These are phyloP conservation scores for Helenozyma rhizophorensis DNA, from an alignment of 805 yeast genomes.

Conservation along the genomic window DNA sequence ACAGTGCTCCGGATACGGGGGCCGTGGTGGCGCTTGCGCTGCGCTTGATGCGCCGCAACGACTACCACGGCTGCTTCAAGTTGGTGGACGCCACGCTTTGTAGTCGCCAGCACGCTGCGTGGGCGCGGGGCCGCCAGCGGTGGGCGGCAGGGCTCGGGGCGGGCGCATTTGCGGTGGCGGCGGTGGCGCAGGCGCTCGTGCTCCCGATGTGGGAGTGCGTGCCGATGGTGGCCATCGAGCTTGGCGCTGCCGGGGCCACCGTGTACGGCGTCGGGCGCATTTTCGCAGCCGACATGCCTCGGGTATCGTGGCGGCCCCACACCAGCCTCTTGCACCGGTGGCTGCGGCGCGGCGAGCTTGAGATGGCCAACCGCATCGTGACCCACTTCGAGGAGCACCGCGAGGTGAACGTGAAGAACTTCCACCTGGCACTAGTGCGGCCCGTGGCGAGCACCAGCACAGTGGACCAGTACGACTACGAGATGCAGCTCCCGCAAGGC, in stretches of 20 bases:
- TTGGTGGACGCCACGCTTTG: conserved; percentile 9
- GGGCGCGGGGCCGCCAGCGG: no score
- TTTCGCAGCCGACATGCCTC: conserved; percentile 4
- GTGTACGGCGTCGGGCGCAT: conserved; percentile 1
- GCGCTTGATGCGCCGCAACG: conserved; percentile 8
- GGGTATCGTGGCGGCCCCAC: conserved; percentile 35
- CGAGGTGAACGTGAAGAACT: conserved; percentile 38
- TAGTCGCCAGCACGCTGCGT: no score
- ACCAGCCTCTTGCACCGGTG: conserved; percentile 22
- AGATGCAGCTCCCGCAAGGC: conserved; percentile 7
- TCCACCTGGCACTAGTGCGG: conserved; percentile 19
- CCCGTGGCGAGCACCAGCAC: conserved; percentile 1
- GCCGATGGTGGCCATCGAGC: not conserved
- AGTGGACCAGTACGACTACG: conserved; percentile 7
- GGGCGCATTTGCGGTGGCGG: not conserved
- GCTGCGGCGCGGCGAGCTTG: conserved; percentile 28
- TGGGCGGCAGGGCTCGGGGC: no score
- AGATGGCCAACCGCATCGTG: conserved; percentile 29
- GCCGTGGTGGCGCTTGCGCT: conserved; percentile 7
- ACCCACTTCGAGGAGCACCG: conserved; percentile 40
- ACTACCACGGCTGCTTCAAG: conserved; percentile 13
- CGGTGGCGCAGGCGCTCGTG: not conserved
- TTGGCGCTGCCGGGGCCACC: not conserved
- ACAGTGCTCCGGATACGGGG: not conserved
- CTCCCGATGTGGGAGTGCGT: not conserved